phyloP scores from a whole-genome alignment of 1,284 basidiomycete genomes.

The Ganoderma lingzhi region DNA sequence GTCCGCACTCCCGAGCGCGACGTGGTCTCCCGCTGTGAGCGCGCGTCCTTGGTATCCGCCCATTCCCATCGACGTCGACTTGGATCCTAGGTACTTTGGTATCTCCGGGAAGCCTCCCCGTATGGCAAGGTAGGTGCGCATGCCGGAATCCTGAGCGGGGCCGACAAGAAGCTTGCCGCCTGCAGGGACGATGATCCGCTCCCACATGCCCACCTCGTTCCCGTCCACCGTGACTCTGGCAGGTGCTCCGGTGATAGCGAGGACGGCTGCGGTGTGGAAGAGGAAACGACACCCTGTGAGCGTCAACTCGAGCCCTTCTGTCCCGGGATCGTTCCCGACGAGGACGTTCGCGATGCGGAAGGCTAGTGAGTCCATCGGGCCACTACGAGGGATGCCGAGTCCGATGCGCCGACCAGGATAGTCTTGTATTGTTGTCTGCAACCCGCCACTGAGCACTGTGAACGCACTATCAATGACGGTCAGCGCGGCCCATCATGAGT shows the following conservation, averaged over 20 bases:
- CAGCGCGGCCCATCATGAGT: neutral
- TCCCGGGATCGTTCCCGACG: slow-evolving; percentile 61
- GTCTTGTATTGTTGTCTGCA: slow-evolving; percentile 73
- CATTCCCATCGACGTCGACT: slow-evolving; percentile 67
- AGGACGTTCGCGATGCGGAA: slow-evolving; percentile 69
- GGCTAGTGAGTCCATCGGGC: slow-evolving; percentile 71
- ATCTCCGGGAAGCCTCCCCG: slow-evolving; percentile 69
- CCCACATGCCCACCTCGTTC: slow-evolving; percentile 54
- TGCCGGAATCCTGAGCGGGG: slow-evolving; percentile 43
- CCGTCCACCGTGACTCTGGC: slow-evolving; percentile 55
- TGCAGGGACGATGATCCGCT: slow-evolving; percentile 53
- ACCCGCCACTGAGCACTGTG: slow-evolving; percentile 63
- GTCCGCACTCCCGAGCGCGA: slow-evolving; percentile 47
- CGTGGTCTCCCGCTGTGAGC: slow-evolving; percentile 55
- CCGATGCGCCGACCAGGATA: slow-evolving; percentile 65
- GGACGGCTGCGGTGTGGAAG: slow-evolving; percentile 59
- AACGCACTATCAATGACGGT: slow-evolving; percentile 48
- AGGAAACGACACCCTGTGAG: slow-evolving; percentile 37
- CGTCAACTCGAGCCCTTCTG: slow-evolving; percentile 67
- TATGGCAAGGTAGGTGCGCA: slow-evolving; percentile 65
- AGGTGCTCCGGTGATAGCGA: slow-evolving; percentile 66
- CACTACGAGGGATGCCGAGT: slow-evolving; percentile 72
- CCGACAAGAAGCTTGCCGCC: slow-evolving; percentile 54
- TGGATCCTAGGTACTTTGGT: slow-evolving; percentile 66
- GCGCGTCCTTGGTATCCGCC: slow-evolving; percentile 72